Evolutionary conservation across 2,329 filamentous ascomycete species (phyloP).

Genomic region (Plectosphaerella sp.): DNA sequence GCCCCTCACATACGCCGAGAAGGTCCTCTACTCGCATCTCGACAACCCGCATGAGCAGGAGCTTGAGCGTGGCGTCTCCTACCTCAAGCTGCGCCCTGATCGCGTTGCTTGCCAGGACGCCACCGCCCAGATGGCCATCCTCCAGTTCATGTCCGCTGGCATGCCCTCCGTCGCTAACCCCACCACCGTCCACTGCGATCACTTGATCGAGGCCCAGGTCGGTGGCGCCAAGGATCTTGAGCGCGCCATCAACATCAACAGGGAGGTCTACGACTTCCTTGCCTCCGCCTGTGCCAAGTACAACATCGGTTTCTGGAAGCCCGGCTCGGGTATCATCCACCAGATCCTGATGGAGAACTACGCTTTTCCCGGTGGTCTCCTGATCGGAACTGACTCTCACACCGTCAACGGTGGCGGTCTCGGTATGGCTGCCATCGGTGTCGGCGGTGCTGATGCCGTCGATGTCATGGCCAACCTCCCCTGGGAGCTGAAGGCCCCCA

Average conservation of each 20-base stretch:
- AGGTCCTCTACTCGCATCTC: conserved; percentile 98
- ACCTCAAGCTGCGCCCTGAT: conserved; percentile 94
- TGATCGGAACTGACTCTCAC: conserved; percentile 97
- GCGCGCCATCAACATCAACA: conserved; percentile 89
- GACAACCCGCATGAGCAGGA: conserved; percentile 96
- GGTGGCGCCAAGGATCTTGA: conserved; percentile 92
- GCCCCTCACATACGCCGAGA: conserved; percentile 93
- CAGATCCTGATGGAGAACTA: conserved; percentile 99
- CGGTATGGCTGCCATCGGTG: conserved; percentile 91
- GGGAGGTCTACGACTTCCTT: conserved; percentile 98
- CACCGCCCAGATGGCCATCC: conserved; percentile 98
- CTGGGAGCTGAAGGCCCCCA: conserved; percentile 98
- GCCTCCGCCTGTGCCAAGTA: conserved; percentile 94
- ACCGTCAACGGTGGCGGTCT: conserved; percentile 97
- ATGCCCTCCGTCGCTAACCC: conserved; percentile 95
- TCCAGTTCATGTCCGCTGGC: conserved; percentile 99
- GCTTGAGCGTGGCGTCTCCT: conserved; percentile 91
- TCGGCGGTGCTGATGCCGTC: conserved; percentile 95
- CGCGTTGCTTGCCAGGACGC: conserved; percentile 99
- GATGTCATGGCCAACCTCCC: conserved; percentile 97
- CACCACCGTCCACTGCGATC: conserved; percentile 95
- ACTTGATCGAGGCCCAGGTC: conserved; percentile 96
- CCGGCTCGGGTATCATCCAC: conserved; percentile 98
- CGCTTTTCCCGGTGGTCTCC: conserved; percentile 94
- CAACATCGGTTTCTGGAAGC: conserved; percentile 99